Evolutionary conservation across 306 rosid species (phyloP).

Genomic region (Inga leiocalycina): DNA sequence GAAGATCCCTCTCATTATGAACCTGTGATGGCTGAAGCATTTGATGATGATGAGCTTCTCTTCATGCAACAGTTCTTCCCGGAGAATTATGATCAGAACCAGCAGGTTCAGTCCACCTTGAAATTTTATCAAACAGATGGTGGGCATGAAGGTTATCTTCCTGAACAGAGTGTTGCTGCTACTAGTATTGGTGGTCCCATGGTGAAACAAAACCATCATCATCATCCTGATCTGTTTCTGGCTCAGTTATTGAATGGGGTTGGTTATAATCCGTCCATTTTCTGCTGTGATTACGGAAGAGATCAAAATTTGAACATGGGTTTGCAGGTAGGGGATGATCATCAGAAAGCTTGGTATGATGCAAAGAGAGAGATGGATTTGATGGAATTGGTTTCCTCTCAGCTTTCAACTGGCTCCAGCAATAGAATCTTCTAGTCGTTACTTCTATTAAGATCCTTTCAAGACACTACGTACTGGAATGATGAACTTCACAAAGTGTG

Average conservation of each 20-base stretch:
- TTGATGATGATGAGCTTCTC: slow-evolving; percentile 68
- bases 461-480: background rate
- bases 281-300: slow-evolving; percentile 21
- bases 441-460: background rate
- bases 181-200: background rate
- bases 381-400: slow-evolving; percentile 59
- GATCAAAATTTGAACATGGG: slow-evolving; percentile 36
- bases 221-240: slow-evolving; percentile 52
- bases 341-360: slow-evolving; percentile 13
- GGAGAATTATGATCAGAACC: slow-evolving; percentile 3
- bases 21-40: slow-evolving; percentile 33
- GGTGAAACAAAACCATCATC: background rate
- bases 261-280: slow-evolving; percentile 28
- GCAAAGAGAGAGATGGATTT: slow-evolving; percentile 64
- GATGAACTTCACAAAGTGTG: background rate
- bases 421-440: slow-evolving; percentile 12
- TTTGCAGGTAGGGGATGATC: slow-evolving; percentile 19
- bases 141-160: slow-evolving; percentile 14
- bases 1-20: slow-evolving; percentile 35
- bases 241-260: slow-evolving; percentile 60
- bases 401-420: slow-evolving; percentile 21
- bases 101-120: background rate
- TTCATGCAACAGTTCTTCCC: slow-evolving; percentile 72
- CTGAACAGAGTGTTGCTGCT: background rate
- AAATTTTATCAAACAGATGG: background rate